Conservation (phyloP, 2,329 filamentous ascomycete species). For the Fusarium annulatum region DNA sequence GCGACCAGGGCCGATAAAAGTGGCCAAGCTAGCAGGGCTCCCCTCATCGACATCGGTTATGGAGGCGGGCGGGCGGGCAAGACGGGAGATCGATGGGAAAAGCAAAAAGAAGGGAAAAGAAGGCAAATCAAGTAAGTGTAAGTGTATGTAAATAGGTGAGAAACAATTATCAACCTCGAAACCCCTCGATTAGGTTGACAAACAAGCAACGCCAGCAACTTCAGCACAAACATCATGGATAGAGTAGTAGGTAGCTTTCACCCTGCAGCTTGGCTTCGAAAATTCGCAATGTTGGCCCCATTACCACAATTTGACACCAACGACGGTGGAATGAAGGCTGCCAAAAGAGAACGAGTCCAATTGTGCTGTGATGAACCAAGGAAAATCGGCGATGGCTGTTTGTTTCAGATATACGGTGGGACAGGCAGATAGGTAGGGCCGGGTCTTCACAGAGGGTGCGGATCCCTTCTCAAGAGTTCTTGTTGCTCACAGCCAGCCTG, state of each 20-base stretch:
- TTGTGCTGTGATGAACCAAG: background rate
- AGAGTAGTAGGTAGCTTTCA: background rate
- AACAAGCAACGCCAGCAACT: background rate
- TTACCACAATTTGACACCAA: background rate
- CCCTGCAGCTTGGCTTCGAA: background rate
- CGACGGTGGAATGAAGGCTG: background rate
- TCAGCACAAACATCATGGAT: background rate
- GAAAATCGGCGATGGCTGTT: background rate
- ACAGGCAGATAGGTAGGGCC: background rate
- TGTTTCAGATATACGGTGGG: background rate
- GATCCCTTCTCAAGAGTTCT: conserved; percentile 2
- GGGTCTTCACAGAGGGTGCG: background rate
- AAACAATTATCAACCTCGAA: conserved; percentile 9
- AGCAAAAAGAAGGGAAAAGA: conserved; percentile 35
- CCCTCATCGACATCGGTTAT: conserved; percentile 26
- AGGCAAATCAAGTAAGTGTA: conserved; percentile 26
- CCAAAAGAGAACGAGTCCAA: background rate
- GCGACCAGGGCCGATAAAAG: conserved; percentile 21
- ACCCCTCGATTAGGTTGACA: conserved; percentile 22
- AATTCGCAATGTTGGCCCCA: background rate
- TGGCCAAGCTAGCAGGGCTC: conserved; percentile 17
- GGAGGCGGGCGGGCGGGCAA: conserved; percentile 42
- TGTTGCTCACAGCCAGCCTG: background rate
- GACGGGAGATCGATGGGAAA: conserved; percentile 42
- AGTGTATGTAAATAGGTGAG: background rate